These are phyloP conservation scores for Haemoproteus tartakovskyi DNA, from an alignment of 169 alveolate species.

Conservation along the genomic window DNA sequence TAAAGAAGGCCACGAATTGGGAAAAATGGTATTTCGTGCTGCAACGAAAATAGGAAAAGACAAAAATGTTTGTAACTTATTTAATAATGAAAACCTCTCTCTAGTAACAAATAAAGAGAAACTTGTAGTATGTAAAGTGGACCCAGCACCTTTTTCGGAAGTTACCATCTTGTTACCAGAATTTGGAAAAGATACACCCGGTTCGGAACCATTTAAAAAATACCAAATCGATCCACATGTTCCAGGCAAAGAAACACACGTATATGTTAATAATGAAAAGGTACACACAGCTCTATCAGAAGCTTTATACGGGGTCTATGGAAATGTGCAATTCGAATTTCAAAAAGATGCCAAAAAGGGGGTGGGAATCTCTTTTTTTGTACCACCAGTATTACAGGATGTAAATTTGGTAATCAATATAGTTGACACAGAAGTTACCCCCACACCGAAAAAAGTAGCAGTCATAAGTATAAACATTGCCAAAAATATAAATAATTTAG, in stretches of 20 bases:
- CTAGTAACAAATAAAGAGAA: neutral
- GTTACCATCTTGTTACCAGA: conserved; percentile 9
- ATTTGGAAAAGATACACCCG: conserved; percentile 5
- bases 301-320: conserved; percentile 47
- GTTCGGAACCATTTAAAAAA: neutral
- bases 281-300: neutral
- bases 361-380: conserved; percentile 27
- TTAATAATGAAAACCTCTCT: conserved; percentile 3
- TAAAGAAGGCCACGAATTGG: conserved; percentile 6
- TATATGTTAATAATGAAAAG: neutral
- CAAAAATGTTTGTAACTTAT: conserved; percentile 26
- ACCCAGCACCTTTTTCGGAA: conserved; percentile 32
- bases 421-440: no score
- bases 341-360: conserved; percentile 15
- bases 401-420: no score
- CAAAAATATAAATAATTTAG: no score
- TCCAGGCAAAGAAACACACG: neutral
- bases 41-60: conserved; percentile 5
- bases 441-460: no score
- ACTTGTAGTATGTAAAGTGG: conserved; percentile 14
- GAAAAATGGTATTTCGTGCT: neutral
- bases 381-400: conserved; percentile 9
- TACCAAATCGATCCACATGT: conserved; percentile 1
- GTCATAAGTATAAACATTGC: no score
- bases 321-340: conserved; percentile 18